A percentile compares a stretch with the other conserved stretches of the same genome.
Conservation (phyloP, 306 rosid species). For the Rosa lucieae region DNA sequence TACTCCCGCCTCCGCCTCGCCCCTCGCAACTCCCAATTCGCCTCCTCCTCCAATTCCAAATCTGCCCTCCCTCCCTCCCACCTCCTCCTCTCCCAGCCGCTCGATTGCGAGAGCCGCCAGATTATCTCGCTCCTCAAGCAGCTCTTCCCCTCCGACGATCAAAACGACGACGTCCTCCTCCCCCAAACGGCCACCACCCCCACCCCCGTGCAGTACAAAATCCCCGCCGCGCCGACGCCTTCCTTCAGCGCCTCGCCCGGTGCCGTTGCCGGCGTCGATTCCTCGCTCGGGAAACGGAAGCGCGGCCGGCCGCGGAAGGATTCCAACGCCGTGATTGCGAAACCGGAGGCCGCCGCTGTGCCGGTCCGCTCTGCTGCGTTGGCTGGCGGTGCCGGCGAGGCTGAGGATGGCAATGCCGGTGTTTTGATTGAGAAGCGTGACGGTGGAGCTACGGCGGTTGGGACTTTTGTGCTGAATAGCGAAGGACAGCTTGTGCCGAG, state of each 20-base stretch:
- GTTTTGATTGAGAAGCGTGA: neutral
- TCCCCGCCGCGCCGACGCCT: constrained; percentile 16
- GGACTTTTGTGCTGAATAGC: neutral
- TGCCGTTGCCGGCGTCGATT: constrained; percentile 1
- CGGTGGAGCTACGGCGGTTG: neutral
- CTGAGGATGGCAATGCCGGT: neutral
- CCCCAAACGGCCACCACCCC: neutral
- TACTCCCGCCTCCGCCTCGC: constrained; percentile 76
- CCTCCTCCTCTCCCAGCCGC: constrained; percentile 33
- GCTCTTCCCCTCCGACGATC: constrained; percentile 56
- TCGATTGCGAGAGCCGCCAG: constrained; percentile 43
- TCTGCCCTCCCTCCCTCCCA: constrained; percentile 11
- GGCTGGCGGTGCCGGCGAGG: neutral
- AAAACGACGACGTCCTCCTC: constrained; percentile 26
- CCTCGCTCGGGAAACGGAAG: constrained; percentile 30
- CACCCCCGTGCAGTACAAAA: constrained; percentile 37
- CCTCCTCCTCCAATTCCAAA: constrained; percentile 24
- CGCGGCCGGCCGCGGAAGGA: constrained; percentile 32
- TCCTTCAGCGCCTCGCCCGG: constrained; percentile 18
- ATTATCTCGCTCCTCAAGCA: constrained; percentile 46
- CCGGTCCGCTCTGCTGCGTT: constrained; percentile 9
- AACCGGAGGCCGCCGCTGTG: neutral
- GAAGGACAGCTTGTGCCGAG: constrained; percentile 29
- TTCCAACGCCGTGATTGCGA: neutral
- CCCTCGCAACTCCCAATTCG: constrained; percentile 47